Base-by-base conservation (phyloP, 2,329 filamentous ascomycete species). In the Phoma herbarum region DNA sequence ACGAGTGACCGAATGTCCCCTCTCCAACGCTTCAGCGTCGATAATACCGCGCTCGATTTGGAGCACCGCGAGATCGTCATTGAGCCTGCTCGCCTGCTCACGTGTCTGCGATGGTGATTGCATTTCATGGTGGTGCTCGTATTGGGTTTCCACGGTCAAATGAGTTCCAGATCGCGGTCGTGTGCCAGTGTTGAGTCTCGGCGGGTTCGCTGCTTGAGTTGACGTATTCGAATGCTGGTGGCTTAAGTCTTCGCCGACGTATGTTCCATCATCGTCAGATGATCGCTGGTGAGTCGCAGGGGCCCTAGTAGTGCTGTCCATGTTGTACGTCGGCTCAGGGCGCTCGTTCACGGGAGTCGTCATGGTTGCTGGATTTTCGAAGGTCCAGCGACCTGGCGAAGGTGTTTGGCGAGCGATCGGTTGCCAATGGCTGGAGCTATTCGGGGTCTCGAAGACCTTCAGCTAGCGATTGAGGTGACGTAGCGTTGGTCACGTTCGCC, bases 51-150 rank as follows among this genome's bases (percentile, higher is more conserved):
- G 82, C 76, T 91, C 89, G 2, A 87, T 85, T 63, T 88, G 84
- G 44, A 90, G 79, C 71, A 91, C 78, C 42, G 85, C 81, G 51
- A 91, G 76, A 59, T 91, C 88, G 74, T 91, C 89, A 54, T 89
- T 84, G 28, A 90, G 77, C 45, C 87, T 81, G 59, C 82, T 81
- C 6, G 84, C 82, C 67, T 88, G 81, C 73, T 90, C 88, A 37
- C 87, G 82, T 16, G 80, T 81, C 57, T 83, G 80, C 0, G 85
- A 86, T 1, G 85, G 83, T 0, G 87, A 88, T 57, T 61, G 66
- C 63, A 70, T 73, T 54, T 64, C 70, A 11, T 59, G 37, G 18
- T 49, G 64, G 63, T 70, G 51, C 16, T 71, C 67, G 31, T 80
- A 74, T 54, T 77, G 79, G 4, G 81, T 83, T 18, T 83, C 76